phyloP scores from a whole-genome alignment of 495 filamentous ascomycete species.

The Darksidea phi region DNA sequence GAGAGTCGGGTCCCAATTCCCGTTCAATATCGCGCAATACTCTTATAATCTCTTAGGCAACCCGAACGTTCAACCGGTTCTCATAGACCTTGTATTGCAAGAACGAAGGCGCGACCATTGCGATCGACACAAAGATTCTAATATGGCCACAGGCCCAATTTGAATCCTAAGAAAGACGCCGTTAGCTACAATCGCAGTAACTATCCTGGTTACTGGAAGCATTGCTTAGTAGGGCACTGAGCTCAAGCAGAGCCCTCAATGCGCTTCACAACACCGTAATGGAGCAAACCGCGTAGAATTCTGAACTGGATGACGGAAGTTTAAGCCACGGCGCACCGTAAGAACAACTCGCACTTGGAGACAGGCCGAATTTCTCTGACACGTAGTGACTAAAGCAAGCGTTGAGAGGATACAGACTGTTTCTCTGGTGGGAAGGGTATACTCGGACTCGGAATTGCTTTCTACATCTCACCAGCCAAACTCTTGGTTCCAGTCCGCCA shows the following conservation, averaged over 20 bases:
- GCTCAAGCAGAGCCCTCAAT: no score
- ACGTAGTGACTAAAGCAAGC: no score
- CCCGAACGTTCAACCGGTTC: constrained; percentile 50
- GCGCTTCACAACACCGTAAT: no score
- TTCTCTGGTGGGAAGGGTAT: no score
- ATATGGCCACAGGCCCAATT: constrained; percentile 31
- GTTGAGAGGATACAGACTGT: no score
- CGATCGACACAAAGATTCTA: constrained; percentile 38
- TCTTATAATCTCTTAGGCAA: constrained; percentile 52
- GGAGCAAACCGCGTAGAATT: no score
- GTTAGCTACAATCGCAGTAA: neutral
- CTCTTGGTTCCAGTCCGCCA: constrained; percentile 25
- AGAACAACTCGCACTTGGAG: no score
- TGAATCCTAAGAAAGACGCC: neutral
- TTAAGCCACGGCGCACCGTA: no score
- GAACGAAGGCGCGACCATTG: constrained; percentile 48
- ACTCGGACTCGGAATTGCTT: no score
- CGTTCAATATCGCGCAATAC: constrained; percentile 49
- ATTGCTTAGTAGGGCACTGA: neutral
- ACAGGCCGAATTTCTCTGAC: no score
- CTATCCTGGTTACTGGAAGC: neutral
- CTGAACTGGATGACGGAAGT: no score
- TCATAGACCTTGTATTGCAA: constrained; percentile 54
- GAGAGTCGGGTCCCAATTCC: constrained; percentile 45
- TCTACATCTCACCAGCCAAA: constrained; percentile 9